Conservation (phyloP, 2,329 filamentous ascomycete genomes). For the Ceratocystis variospora region DNA sequence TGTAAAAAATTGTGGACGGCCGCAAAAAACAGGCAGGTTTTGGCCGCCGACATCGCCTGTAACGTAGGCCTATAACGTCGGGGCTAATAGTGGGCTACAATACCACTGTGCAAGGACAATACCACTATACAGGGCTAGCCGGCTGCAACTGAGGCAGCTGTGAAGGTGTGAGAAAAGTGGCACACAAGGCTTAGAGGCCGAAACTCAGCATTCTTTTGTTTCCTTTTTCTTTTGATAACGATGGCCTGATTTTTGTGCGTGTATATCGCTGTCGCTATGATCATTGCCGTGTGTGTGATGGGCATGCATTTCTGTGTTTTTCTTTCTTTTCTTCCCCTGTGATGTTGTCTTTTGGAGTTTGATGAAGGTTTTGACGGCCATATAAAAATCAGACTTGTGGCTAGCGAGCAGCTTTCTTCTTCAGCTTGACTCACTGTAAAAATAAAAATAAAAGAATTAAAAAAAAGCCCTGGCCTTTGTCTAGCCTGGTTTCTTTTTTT, state of each 20-base stretch:
- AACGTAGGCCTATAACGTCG: too few relatives aligned
- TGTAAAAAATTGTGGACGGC: too few relatives aligned
- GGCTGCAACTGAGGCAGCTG: too few relatives aligned
- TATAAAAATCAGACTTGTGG: constrained; percentile 6
- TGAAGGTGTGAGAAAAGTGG: neutral
- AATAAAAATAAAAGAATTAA: neutral
- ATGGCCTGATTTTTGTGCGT: neutral
- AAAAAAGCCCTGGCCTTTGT: neutral
- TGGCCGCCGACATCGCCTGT: constrained; percentile 12
- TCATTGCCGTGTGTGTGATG: neutral
- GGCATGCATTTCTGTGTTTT: constrained; percentile 21
- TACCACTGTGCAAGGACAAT: too few relatives aligned
- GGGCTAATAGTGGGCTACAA: neutral
- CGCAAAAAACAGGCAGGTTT: too few relatives aligned
- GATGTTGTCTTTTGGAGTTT: constrained; percentile 21
- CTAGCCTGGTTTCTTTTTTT: neutral
- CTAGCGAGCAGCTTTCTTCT: neutral
- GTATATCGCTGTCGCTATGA: too few relatives aligned
- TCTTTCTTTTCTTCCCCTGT: constrained; percentile 25
- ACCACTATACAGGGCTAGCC: too few relatives aligned
- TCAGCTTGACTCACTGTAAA: neutral
- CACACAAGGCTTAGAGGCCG: neutral
- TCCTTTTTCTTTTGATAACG: neutral
- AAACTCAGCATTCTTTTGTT: neutral
- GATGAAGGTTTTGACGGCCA: neutral